Conservation (phyloP, 345 rosid genomes). For the Ailanthus altissimus region DNA sequence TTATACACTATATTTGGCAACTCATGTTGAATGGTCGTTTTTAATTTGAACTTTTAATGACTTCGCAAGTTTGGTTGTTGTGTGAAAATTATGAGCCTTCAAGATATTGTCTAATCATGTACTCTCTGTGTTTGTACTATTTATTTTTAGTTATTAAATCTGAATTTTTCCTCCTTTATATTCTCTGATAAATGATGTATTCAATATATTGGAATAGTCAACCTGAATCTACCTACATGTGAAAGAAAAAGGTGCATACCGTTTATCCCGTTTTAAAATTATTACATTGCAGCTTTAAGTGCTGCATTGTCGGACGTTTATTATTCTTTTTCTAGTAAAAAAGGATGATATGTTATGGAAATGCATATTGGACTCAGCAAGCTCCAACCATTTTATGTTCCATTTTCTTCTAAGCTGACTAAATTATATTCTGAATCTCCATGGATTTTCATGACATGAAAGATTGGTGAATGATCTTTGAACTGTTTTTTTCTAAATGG, state of each 20-base stretch:
- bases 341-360: background rate
- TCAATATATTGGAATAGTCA: background rate
- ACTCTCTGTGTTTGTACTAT: background rate
- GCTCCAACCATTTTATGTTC: background rate
- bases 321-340: background rate
- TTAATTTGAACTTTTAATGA: background rate
- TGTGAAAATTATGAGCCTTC: background rate
- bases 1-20: background rate
- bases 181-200: background rate
- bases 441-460: conserved; percentile 5
- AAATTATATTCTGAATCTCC: conserved; percentile 1
- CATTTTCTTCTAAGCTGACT: background rate
- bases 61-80: background rate
- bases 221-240: background rate
- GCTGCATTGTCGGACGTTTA: background rate
- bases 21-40: background rate
- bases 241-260: background rate
- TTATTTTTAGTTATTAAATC: background rate
- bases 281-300: background rate
- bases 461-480: conserved; percentile 22
- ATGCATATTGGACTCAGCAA: background rate
- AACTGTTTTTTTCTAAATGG: conserved; percentile 47
- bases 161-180: background rate
- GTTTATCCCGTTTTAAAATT: background rate
- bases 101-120: background rate